Evolutionary conservation across 139 green algal genomes (phyloP).

Genomic region (Tetratostichococcus sp.): DNA sequence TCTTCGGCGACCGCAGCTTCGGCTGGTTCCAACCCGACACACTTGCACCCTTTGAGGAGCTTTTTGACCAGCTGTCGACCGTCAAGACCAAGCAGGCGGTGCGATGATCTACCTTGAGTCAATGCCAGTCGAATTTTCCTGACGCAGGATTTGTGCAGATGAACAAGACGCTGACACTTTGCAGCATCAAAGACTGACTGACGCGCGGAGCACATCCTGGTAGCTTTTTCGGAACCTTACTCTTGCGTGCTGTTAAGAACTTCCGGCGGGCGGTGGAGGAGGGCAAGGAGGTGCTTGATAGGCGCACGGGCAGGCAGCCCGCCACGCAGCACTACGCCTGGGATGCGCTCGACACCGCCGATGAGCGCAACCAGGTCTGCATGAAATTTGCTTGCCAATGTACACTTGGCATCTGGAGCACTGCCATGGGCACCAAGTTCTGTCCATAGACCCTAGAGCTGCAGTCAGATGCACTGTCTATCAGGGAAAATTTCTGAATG

Average conservation of each 20-base stretch:
- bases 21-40: background rate
- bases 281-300: slow-evolving; percentile 10
- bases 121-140: too few species aligned
- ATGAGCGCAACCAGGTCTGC: background rate
- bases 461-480: too few species aligned
- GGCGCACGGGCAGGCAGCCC: background rate
- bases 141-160: too few species aligned
- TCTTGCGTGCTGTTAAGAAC: slow-evolving; percentile 1
- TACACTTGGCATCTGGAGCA: too few species aligned
- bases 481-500: too few species aligned
- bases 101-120: too few species aligned
- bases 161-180: too few species aligned
- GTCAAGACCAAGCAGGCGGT: background rate
- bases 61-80: background rate
- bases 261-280: slow-evolving; percentile 9
- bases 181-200: too few species aligned
- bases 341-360: background rate
- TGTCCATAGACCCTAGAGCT: too few species aligned
- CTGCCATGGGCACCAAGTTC: too few species aligned
- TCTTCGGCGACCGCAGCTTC: slow-evolving; percentile 11
- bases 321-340: background rate
- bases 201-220: too few species aligned
- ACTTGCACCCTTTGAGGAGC: background rate
- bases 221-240: too few species aligned
- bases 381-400: background rate